These are phyloP conservation scores for Fonsecaea multimorphosa DNA, from an alignment of 2,329 filamentous ascomycete genomes.

Conservation along the genomic window DNA sequence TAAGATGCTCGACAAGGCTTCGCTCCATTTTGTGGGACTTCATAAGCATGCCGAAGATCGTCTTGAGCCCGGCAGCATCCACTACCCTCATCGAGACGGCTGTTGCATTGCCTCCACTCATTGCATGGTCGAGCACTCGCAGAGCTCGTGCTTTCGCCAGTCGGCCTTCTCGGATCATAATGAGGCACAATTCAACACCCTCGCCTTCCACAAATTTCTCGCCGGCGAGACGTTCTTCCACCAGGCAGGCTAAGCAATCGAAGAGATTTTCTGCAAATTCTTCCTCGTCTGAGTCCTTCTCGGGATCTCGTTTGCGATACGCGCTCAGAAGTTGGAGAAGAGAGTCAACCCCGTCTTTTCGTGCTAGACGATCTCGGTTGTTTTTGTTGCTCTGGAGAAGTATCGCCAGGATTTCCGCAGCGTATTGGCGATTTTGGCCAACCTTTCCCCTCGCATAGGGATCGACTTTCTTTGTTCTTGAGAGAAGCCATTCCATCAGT, in stretches of 20 bases:
- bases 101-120: slow-evolving; percentile 62
- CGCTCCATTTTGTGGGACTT: slow-evolving; percentile 58
- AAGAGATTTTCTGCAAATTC: slow-evolving; percentile 96
- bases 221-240: slow-evolving; percentile 77
- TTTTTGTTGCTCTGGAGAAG: slow-evolving; percentile 65
- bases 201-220: slow-evolving; percentile 84
- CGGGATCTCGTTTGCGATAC: slow-evolving; percentile 85
- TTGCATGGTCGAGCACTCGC: slow-evolving; percentile 82
- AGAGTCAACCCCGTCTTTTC: slow-evolving; percentile 74
- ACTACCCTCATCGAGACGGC: slow-evolving; percentile 77
- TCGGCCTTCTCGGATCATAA: slow-evolving; percentile 90
- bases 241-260: slow-evolving; percentile 80
- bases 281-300: slow-evolving; percentile 85
- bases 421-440: slow-evolving; percentile 92
- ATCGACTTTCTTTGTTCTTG: slow-evolving; percentile 73
- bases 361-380: slow-evolving; percentile 39
- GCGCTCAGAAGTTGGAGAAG: slow-evolving; percentile 82
- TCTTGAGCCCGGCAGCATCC: slow-evolving; percentile 82
- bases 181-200: slow-evolving; percentile 85
- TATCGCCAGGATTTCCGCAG: slow-evolving; percentile 89
- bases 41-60: slow-evolving; percentile 71
- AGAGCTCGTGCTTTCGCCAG: slow-evolving; percentile 79
- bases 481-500: slow-evolving; percentile 77
- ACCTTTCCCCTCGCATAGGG: slow-evolving; percentile 56
- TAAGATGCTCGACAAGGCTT: slow-evolving; percentile 75